These are phyloP conservation scores for Populus alba DNA, from an alignment of 345 rosid species.

Conservation along the genomic window DNA sequence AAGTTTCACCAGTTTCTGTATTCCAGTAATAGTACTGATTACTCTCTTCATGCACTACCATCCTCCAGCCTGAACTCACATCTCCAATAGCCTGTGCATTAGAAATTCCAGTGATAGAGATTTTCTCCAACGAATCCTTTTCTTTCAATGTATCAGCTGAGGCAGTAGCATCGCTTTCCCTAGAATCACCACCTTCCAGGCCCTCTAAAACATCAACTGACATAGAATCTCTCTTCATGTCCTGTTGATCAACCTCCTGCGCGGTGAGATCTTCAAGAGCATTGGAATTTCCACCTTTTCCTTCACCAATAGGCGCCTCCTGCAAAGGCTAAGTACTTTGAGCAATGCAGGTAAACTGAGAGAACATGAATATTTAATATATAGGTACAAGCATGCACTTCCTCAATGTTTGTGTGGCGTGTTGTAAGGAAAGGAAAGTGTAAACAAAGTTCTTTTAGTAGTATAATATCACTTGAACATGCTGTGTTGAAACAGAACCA, in stretches of 20 bases:
- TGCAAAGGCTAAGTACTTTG: constrained; percentile 23
- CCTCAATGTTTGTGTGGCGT: too few relatives aligned
- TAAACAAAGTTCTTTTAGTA: too few relatives aligned
- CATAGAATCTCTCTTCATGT: constrained; percentile 30
- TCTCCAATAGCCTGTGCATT: constrained; percentile 47
- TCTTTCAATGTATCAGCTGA: constrained; percentile 37
- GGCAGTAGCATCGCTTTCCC: constrained; percentile 26
- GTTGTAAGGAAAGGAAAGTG: too few relatives aligned
- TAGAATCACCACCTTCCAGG: constrained; percentile 27
- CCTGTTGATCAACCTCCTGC: constrained; percentile 31
- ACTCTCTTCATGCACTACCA: constrained; percentile 87
- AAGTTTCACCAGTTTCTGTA: constrained; percentile 90
- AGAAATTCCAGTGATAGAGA: constrained; percentile 37
- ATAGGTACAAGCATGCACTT: too few relatives aligned
- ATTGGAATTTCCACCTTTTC: constrained; percentile 32
- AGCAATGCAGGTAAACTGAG: constrained; percentile 12
- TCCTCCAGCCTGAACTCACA: constrained; percentile 65
- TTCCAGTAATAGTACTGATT: constrained; percentile 93
- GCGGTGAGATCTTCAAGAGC: constrained; percentile 27
- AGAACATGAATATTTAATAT: too few relatives aligned
- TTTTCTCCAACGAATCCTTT: constrained; percentile 32
- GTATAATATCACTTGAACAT: background rate
- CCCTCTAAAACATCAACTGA: constrained; percentile 26
- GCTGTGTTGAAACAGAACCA: too few relatives aligned
- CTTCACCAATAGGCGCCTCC: constrained; percentile 41